These are phyloP conservation scores for Ilyonectria robusta DNA, from an alignment of 2,329 filamentous ascomycete species.

Conservation along the genomic window DNA sequence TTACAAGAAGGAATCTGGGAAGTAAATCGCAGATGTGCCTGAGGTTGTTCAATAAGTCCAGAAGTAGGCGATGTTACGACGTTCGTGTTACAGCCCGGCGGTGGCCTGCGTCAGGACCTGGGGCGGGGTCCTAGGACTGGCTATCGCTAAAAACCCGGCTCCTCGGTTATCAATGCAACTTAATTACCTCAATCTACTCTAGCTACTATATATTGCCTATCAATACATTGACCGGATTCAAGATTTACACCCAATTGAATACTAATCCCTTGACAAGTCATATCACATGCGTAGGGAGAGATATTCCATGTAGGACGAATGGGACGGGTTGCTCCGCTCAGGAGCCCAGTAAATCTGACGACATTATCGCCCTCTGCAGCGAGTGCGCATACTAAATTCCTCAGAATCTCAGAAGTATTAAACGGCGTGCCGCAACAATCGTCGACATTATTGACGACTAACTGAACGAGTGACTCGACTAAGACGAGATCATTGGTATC, in stretches of 20 bases:
- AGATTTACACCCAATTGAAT: background rate
- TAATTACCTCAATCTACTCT: background rate
- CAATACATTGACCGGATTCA: background rate
- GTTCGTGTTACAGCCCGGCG: background rate
- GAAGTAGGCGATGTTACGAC: background rate
- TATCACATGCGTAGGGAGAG: background rate
- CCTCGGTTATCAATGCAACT: background rate
- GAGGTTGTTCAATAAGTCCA: background rate
- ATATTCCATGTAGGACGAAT: background rate
- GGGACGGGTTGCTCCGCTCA: background rate
- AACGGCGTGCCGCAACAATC: background rate
- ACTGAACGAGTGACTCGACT: conserved; percentile 1
- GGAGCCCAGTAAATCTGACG: background rate
- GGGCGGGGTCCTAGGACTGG: background rate
- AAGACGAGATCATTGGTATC: conserved; percentile 6
- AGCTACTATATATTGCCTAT: background rate
- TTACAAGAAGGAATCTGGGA: background rate
- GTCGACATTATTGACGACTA: background rate
- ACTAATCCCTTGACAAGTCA: background rate
- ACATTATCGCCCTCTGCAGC: background rate
- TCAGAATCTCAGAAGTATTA: background rate
- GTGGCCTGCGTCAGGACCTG: background rate
- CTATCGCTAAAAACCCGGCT: background rate
- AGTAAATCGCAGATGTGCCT: background rate
- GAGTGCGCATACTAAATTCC: background rate